A percentile compares a stretch with the other conserved stretches of the same genome.
Conservation (phyloP, 179 eudicot genomes). For the Spergularia azorica region DNA sequence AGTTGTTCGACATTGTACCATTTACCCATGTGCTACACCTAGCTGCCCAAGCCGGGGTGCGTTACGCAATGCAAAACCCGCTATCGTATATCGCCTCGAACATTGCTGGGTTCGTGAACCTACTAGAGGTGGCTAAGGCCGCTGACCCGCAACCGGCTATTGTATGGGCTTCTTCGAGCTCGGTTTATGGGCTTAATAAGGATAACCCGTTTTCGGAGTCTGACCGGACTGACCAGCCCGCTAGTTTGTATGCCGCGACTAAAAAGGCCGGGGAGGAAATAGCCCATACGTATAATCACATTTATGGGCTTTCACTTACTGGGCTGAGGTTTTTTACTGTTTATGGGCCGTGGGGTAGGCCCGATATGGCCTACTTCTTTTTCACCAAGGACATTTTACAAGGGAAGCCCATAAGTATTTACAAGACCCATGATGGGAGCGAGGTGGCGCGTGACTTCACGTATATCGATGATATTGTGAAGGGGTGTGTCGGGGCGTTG, state of each 20-base stretch:
- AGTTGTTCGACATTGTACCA: conserved; percentile 61
- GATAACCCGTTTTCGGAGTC: conserved; percentile 56
- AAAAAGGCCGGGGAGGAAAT: conserved; percentile 74
- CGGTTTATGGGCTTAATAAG: conserved; percentile 65
- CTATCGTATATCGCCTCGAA: conserved; percentile 59
- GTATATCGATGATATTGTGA: conserved; percentile 60
- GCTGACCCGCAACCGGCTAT: conserved; percentile 66
- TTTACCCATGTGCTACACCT: conserved; percentile 64
- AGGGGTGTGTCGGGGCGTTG: conserved; percentile 63
- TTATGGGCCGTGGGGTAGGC: conserved; percentile 72
- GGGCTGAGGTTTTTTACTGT: conserved; percentile 66
- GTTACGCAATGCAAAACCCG: conserved; percentile 72
- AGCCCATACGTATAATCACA: conserved; percentile 71
- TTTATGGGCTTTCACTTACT: conserved; percentile 65
- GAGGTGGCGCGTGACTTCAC: conserved; percentile 82
- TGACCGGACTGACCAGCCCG: conserved; percentile 66
- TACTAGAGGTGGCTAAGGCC: conserved; percentile 48
- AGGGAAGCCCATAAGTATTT: conserved; percentile 51
- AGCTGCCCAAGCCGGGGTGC: conserved; percentile 73
- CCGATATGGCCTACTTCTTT: conserved; percentile 79
- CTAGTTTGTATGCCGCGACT: conserved; percentile 67
- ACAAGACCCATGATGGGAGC: conserved; percentile 45
- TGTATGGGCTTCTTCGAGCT: conserved; percentile 70
- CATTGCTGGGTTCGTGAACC: conserved; percentile 58
- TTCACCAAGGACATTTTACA: conserved; percentile 65